phyloP scores from a whole-genome alignment of 2,329 filamentous ascomycete species.

The Cucurbitaria berberidis region DNA sequence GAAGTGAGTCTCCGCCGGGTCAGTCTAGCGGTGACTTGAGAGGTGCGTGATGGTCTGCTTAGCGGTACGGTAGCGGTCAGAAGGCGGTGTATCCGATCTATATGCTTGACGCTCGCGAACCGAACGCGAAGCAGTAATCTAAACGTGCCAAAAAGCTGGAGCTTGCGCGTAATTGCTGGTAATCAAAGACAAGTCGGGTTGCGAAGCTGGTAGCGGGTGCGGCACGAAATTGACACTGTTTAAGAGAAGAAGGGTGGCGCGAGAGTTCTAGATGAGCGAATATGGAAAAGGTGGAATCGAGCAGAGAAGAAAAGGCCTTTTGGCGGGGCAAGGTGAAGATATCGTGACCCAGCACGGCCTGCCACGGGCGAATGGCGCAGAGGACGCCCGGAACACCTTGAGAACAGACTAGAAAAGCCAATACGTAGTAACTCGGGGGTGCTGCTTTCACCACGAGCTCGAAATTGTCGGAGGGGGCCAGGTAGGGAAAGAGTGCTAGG shows the following conservation, averaged over 20 bases:
- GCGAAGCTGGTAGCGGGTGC: not conserved
- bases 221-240: not conserved
- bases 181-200: not conserved
- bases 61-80: conserved; percentile 1
- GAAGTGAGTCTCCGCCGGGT: conserved; percentile 6
- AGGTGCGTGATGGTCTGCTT: conserved; percentile 1
- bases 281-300: conserved; percentile 2
- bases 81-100: not conserved
- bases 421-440: not conserved
- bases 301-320: not conserved
- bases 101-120: not conserved
- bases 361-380: conserved; percentile 4
- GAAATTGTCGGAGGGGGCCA: not conserved
- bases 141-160: not conserved
- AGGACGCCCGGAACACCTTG: conserved; percentile 3
- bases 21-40: conserved; percentile 13
- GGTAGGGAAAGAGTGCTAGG: not conserved
- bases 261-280: not conserved
- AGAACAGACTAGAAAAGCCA: not conserved
- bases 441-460: not conserved
- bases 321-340: conserved; percentile 14
- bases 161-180: not conserved
- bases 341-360: conserved; percentile 23
- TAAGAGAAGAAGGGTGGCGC: not conserved
- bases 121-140: not conserved